Conservation (phyloP, 306 rosid genomes). For the Quercus mongolica region DNA sequence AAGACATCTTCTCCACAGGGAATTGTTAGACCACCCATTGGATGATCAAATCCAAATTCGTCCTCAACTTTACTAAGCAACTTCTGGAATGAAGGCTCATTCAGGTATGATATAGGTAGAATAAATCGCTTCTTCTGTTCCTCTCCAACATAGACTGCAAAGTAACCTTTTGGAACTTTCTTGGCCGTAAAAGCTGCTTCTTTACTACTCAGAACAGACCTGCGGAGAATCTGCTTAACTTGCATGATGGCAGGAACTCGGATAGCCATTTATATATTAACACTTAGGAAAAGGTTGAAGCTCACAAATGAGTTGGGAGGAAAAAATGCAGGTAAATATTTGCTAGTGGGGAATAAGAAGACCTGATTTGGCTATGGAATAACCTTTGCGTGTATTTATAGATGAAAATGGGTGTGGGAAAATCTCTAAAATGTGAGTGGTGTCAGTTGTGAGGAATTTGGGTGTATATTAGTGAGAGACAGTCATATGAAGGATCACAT, state of each 20-base stretch:
- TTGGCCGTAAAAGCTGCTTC: not conserved
- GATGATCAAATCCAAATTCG: conserved; percentile 48
- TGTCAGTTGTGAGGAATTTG: not conserved
- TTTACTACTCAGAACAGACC: not conserved
- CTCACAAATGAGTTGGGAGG: not conserved
- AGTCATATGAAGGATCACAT: not conserved
- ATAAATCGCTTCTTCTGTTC: conserved; percentile 33
- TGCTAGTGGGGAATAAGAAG: not conserved
- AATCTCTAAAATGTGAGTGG: not conserved
- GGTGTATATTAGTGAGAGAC: not conserved
- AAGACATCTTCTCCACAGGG: conserved; percentile 44
- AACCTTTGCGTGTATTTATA: not conserved
- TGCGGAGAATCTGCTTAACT: conserved; percentile 6
- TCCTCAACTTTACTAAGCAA: conserved; percentile 36
- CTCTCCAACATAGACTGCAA: conserved; percentile 54
- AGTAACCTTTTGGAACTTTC: conserved; percentile 44
- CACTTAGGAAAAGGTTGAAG: not conserved
- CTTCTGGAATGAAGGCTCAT: conserved; percentile 36
- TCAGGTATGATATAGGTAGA: conserved; percentile 38
- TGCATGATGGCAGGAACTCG: conserved; percentile 22
- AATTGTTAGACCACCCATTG: conserved; percentile 52
- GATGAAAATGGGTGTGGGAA: not conserved
- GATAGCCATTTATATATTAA: conserved; percentile 29
- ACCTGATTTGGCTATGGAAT: conserved; percentile 14
- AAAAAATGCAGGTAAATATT: not conserved